Base-by-base conservation (phyloP, 2,329 filamentous ascomycete genomes). In the Neonectria punicea region DNA sequence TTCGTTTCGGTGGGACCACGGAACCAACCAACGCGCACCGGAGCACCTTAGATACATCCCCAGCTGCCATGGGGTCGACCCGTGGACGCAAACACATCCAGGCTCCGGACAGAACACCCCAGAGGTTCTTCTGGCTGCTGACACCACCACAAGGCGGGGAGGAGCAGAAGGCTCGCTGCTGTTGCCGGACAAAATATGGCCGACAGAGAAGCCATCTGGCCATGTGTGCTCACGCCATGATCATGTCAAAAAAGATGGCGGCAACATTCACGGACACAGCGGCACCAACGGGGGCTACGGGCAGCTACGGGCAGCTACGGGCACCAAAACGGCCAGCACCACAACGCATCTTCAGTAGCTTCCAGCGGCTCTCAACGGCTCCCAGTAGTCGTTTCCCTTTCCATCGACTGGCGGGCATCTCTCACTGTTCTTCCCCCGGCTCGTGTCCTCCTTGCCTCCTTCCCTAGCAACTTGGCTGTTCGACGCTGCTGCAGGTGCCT, bases 151-250 rank as follows among this genome's bases (percentile, higher is more conserved):
- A 58, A 43, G 53, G 61, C 55, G 53, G 28, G 30, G 56, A 59
- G 25, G 25, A 25, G 25, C 25, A 59, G 32, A 36, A 34, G 28
- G 14, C 20, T 39, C 14, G 5, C 47, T 13, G 18, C 57, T 50
- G 16, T 47, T 41, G 36, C 55, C 61, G 47, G 51, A 66, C 36
- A 54, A 54, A 65, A 34, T 53, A 64, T 47, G 49, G 41, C 65
- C 57, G 65, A 57, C 47, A 57, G 46, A 36, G 64, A 58, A 61
- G 54, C 44, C 57, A 63, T 65, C 67, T 70, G 61, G 46, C 58
- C 67, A 70, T 65, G 41, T 54, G 20, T 32, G 47, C 70, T 72
- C 71, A 71, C 63, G 68, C 67, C 68, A 73, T 71, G 30, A 71
- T 73, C 63, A 63, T 71, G 58, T 41, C 63, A 59, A 65, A 39